Evolutionary conservation across 2,329 filamentous ascomycete genomes (phyloP).

Genomic region (Chaetomiaceae sp.): DNA sequence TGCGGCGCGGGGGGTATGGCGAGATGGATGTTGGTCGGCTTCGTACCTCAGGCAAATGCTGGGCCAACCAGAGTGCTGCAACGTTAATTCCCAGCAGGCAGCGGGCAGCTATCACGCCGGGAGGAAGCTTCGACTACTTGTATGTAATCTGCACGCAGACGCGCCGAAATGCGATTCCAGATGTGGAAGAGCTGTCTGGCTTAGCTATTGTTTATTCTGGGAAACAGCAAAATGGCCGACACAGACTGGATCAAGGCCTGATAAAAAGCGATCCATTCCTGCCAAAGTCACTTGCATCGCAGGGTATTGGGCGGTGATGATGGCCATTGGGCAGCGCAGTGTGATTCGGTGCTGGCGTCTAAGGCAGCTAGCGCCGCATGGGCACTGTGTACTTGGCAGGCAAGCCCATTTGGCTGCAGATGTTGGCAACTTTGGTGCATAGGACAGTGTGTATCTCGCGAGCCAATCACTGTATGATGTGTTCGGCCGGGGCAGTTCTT

Average conservation of each 20-base stretch:
- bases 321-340: conserved; percentile 15
- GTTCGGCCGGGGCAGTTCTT: too few relatives aligned
- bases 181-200: background rate
- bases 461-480: conserved; percentile 2
- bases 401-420: background rate
- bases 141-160: background rate
- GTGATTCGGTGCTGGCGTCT: conserved; percentile 17
- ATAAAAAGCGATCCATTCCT: conserved; percentile 7
- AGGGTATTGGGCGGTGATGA: conserved; percentile 15
- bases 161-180: background rate
- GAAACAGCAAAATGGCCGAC: background rate
- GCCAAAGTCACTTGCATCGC: background rate
- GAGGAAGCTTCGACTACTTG: background rate
- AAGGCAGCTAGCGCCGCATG: conserved; percentile 8
- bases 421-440: background rate
- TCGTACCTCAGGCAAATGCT: background rate
- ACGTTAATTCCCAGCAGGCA: too few relatives aligned
- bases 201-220: background rate
- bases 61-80: conserved; percentile 11
- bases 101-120: background rate
- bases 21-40: conserved; percentile 9
- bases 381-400: conserved; percentile 5
- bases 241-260: conserved; percentile 1
- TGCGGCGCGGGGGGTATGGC: conserved; percentile 10
- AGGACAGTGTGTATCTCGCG: background rate